A percentile compares a stretch with the other conserved stretches of the same genome.
Conservation (phyloP, 2,329 filamentous ascomycete species). For the Raffaelea albimanens region DNA sequence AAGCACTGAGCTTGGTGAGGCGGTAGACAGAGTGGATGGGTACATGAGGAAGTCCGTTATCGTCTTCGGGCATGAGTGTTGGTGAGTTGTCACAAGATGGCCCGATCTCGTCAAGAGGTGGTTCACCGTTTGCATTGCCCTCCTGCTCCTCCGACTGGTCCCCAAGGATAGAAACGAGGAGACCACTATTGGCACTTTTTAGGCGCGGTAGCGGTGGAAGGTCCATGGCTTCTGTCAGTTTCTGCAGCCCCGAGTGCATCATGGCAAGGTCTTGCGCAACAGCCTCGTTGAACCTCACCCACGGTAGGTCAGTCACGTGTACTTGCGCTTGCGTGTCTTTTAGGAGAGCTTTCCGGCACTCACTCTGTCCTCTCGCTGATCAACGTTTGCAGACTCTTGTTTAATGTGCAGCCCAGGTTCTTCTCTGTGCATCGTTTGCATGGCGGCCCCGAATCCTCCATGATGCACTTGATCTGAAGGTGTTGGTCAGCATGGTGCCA, state of each 20-base stretch:
- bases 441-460: slow-evolving; percentile 29
- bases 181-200: not conserved
- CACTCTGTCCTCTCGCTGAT: slow-evolving; percentile 31
- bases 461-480: slow-evolving; percentile 29
- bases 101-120: slow-evolving; percentile 6
- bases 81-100: slow-evolving; percentile 19
- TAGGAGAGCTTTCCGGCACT: too few relatives aligned
- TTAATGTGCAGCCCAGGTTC: slow-evolving; percentile 27
- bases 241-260: slow-evolving; percentile 10
- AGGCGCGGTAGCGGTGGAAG: slow-evolving; percentile 1
- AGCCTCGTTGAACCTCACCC: too few relatives aligned
- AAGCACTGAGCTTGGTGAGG: slow-evolving; percentile 21
- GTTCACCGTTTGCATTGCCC: not conserved
- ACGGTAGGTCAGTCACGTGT: too few relatives aligned
- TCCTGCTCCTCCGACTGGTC: not conserved
- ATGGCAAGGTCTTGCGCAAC: slow-evolving; percentile 3
- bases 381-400: slow-evolving; percentile 31
- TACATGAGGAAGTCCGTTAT: slow-evolving; percentile 25
- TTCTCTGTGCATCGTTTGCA: slow-evolving; percentile 27
- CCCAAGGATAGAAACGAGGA: not conserved
- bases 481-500: not conserved
- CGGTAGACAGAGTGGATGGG: slow-evolving; percentile 29
- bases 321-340: too few relatives aligned
- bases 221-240: not conserved
- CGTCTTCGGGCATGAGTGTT: slow-evolving; percentile 16